phyloP scores from a whole-genome alignment of 208 protist genomes.

The Phytomonas serpens region DNA sequence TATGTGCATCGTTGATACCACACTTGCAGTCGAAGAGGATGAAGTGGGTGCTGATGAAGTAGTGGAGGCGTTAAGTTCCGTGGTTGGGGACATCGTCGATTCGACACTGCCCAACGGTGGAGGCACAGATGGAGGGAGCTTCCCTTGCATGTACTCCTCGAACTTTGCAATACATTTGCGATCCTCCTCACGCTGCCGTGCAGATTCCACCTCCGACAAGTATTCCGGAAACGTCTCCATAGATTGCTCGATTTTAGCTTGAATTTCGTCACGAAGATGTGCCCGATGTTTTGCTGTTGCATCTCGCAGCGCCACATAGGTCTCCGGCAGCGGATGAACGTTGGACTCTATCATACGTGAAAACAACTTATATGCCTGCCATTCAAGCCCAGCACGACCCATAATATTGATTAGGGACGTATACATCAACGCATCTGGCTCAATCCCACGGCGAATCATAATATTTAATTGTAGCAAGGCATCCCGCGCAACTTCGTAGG shows the following conservation, averaged over 20 bases:
- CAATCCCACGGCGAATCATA: conserved; percentile 87
- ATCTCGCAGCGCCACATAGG: conserved; percentile 79
- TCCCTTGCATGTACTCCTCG: conserved; percentile 75
- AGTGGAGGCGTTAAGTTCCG: not conserved
- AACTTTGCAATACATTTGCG: conserved; percentile 69
- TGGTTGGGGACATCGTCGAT: conserved; percentile 1
- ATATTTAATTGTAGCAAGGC: conserved; percentile 89
- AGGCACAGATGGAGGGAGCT: conserved; percentile 24
- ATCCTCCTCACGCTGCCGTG: conserved; percentile 59
- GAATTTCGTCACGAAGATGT: conserved; percentile 63
- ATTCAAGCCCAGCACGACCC: conserved; percentile 79
- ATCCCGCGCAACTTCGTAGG: conserved; percentile 63
- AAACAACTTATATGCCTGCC: conserved; percentile 92
- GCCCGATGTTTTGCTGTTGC: conserved; percentile 55
- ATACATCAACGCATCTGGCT: conserved; percentile 89
- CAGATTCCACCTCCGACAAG: conserved; percentile 54
- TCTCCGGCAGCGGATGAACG: conserved; percentile 82
- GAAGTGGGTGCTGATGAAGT: not conserved
- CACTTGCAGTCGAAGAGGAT: conserved; percentile 9
- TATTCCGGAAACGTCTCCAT: conserved; percentile 66
- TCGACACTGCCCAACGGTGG: conserved; percentile 4
- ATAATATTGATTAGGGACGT: conserved; percentile 88
- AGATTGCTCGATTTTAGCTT: conserved; percentile 76
- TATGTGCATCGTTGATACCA: conserved; percentile 72
- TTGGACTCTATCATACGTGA: conserved; percentile 86